Evolutionary conservation across 768 basidiomycete genomes (phyloP).

Genomic region (Hemileccinum impolitum): DNA sequence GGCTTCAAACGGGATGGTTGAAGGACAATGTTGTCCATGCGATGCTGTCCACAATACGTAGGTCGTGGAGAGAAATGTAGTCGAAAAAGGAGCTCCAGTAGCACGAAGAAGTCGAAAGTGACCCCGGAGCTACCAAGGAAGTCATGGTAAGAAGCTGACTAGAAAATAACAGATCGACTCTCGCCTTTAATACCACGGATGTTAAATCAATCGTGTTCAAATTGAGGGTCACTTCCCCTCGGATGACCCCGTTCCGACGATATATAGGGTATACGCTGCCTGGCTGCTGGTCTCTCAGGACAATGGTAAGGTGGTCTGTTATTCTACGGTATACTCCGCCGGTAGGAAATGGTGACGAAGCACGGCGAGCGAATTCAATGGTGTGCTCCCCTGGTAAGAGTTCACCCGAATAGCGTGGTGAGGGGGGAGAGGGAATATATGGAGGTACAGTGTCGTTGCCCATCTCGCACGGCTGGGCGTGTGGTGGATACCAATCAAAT

Average conservation of each 20-base stretch:
- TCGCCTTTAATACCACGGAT: conserved; percentile 26
- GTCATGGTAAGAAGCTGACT: neutral
- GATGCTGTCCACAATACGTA: conserved; percentile 19
- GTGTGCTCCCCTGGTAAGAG: conserved; percentile 48
- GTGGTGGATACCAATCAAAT: neutral
- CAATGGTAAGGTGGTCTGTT: conserved; percentile 24
- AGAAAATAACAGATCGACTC: neutral
- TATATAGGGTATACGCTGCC: conserved; percentile 22
- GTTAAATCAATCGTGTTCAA: conserved; percentile 4
- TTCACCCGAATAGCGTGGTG: conserved; percentile 53
- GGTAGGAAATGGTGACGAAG: conserved; percentile 1
- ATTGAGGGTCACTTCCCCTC: conserved; percentile 21
- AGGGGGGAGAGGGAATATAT: conserved; percentile 51
- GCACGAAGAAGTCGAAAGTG: conserved; percentile 11
- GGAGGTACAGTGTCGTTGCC: conserved; percentile 34
- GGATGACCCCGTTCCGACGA: conserved; percentile 17
- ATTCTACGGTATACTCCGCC: conserved; percentile 30
- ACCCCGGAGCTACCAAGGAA: conserved; percentile 22
- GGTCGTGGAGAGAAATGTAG: conserved; percentile 16
- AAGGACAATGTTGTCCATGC: conserved; percentile 27
- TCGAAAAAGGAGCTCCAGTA: conserved; percentile 11
- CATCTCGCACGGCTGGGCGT: conserved; percentile 3
- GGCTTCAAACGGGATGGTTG: conserved; percentile 40
- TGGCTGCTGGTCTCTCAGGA: conserved; percentile 22
- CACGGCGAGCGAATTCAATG: conserved; percentile 41